phyloP scores from a whole-genome alignment of 495 filamentous ascomycete species.

The Talaromyces adpressus region DNA sequence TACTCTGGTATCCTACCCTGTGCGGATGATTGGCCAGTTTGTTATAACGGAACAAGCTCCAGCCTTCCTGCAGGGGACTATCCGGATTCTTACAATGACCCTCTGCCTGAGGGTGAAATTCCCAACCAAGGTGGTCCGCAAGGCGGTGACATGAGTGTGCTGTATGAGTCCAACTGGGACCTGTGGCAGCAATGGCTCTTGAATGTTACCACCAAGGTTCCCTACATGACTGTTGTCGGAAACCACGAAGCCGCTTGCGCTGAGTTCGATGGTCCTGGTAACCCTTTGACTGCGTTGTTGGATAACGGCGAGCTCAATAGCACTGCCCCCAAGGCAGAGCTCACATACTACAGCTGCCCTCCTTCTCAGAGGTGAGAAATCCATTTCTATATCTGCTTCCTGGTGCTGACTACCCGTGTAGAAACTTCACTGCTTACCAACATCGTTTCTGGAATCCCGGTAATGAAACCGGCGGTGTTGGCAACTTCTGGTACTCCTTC shows the following conservation, averaged over 20 bases:
- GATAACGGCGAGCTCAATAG: conserved; percentile 26
- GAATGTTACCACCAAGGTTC: conserved; percentile 30
- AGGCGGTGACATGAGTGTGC: conserved; percentile 42
- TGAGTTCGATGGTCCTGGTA: conserved; percentile 43
- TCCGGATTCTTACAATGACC: conserved; percentile 31
- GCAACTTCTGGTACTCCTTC: conserved; percentile 49
- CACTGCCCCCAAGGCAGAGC: conserved; percentile 18
- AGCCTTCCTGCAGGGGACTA: conserved; percentile 24
- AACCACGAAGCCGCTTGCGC: conserved; percentile 44
- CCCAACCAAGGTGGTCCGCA: conserved; percentile 40
- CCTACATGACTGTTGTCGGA: conserved; percentile 41
- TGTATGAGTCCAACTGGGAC: conserved; percentile 45
- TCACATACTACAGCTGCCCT: conserved; percentile 48
- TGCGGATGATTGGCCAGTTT: conserved; percentile 40
- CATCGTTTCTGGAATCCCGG: conserved; percentile 38
- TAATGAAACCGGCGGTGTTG: conserved; percentile 31
- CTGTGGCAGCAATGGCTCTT: conserved; percentile 42
- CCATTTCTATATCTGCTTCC: not conserved
- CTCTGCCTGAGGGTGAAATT: conserved; percentile 39
- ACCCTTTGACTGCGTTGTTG: conserved; percentile 41
- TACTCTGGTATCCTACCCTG: conserved; percentile 45
- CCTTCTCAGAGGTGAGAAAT: conserved; percentile 38
- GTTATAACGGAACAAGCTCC: conserved; percentile 43
- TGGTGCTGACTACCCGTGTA: not conserved
- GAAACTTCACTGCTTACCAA: conserved; percentile 48